Percentiles rank a stretch among this genome's conserved stretches.
phyloP scores from a whole-genome alignment of 306 rosid species.

The Quercus gilva region DNA sequence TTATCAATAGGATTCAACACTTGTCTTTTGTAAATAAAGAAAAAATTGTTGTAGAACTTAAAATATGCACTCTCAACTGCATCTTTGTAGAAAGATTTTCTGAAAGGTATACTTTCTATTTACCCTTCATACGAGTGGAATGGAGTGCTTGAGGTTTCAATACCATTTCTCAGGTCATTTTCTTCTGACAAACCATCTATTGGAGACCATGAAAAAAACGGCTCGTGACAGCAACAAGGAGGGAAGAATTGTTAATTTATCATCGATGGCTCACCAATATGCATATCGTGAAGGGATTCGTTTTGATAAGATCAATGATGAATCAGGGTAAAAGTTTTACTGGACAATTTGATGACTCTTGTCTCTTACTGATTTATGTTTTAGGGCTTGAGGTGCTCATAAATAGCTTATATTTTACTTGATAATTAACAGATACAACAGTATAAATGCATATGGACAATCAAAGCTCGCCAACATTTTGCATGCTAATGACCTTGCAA shows the following conservation, averaged over 20 bases:
- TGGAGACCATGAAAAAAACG: conserved; percentile 77
- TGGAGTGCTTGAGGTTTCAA: background rate
- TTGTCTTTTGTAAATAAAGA: background rate
- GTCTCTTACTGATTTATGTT: background rate
- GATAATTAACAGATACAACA: conserved; percentile 44
- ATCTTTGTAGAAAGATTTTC: conserved; percentile 1
- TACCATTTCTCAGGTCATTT: conserved; percentile 63
- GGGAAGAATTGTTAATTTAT: conserved; percentile 70
- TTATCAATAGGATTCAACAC: background rate
- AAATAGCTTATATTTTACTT: conserved; percentile 1
- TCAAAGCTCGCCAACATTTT: conserved; percentile 81
- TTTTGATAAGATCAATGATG: conserved; percentile 62
- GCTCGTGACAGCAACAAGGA: conserved; percentile 53
- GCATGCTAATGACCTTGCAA: conserved; percentile 78
- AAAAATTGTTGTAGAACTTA: background rate
- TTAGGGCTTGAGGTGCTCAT: conserved; percentile 1
- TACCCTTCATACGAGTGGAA: background rate
- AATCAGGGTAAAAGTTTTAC: conserved; percentile 56
- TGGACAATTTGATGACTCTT: conserved; percentile 14
- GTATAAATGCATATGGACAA: conserved; percentile 62
- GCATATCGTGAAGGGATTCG: conserved; percentile 54
- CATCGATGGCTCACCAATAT: conserved; percentile 63
- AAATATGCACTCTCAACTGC: background rate
- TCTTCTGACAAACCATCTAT: conserved; percentile 70
- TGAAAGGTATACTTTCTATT: background rate